A percentile compares a stretch with the other conserved stretches of the same genome.
phyloP scores from a whole-genome alignment of 106 monocot species.

The Alisma plantagoaquatica region DNA sequence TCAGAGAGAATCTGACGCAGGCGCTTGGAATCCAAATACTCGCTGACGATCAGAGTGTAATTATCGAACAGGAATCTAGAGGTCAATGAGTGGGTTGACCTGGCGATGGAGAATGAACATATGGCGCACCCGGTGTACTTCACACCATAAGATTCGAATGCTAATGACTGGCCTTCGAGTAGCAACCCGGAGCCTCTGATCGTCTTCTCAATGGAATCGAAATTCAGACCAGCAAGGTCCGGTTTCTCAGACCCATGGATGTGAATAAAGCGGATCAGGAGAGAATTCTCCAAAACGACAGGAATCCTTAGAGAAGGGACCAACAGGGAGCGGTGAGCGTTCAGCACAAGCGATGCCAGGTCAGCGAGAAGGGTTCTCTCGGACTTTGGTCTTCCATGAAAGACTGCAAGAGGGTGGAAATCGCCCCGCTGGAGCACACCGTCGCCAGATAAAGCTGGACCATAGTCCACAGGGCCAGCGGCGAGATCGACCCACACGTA shows the following conservation, averaged over 20 bases:
- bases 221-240: constrained; percentile 56
- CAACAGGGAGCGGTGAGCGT: constrained; percentile 53
- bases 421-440: constrained; percentile 81
- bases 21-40: constrained; percentile 86
- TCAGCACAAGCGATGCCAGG: constrained; percentile 55
- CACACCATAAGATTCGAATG: constrained; percentile 32
- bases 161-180: constrained; percentile 44
- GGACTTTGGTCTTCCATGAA: constrained; percentile 43
- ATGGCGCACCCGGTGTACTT: constrained; percentile 60
- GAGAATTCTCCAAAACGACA: constrained; percentile 37
- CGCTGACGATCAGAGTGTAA: constrained; percentile 83
- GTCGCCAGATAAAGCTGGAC: constrained; percentile 84
- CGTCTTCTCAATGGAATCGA: constrained; percentile 34
- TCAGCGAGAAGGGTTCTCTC: constrained; percentile 54
- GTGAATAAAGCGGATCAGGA: constrained; percentile 61
- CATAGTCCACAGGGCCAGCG: constrained; percentile 84
- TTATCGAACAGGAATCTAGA: constrained; percentile 90
- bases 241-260: constrained; percentile 40
- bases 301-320: constrained; percentile 79
- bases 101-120: constrained; percentile 66
- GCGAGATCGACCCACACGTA: constrained; percentile 87
- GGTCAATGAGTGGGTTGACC: constrained; percentile 65
- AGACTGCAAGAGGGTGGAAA: constrained; percentile 66
- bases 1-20: constrained; percentile 58
- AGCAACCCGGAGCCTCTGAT: constrained; percentile 39